Evolutionary conservation across 2,329 filamentous ascomycete species (phyloP), one percentile per base, ranked within the genome.

Genomic region (Fusarium redolens): DNA sequence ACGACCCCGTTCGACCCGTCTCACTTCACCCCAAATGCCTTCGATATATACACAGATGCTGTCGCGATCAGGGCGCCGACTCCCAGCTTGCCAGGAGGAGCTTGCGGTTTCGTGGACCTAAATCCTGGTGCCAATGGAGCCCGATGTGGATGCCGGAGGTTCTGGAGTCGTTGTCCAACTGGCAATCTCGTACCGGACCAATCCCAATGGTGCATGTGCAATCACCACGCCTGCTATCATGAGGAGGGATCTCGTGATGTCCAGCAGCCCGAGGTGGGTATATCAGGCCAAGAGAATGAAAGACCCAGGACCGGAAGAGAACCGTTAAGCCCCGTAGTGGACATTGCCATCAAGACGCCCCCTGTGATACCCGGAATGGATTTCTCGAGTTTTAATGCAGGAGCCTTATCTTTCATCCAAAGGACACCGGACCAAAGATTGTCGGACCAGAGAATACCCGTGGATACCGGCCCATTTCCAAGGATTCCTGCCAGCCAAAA

Each of bases 201-300:
- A 75, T 75, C 82, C 33, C 82, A 82, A 67, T 89, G 85, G 84
- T 91, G 89, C 81, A 90, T 90, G 88, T 91, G 89, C 76, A 87
- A 86, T 58, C 89, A 91, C 73, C 89, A 91, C 79, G 89, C 89
- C 59, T 91, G 89, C 78, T 91, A 85, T 69, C 89, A 91, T 69
- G 88, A 90, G 78, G 84, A 89, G 73, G 80, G 78, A 40, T 64
- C 73, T 54, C 70, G 69, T 57, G 73, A 77, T 68, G 69, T 30
- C 35, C 75, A 71, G 22, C 75, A 78, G 48, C 69, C 78, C 11
- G 72, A 76, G 11, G 68, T 73, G 43, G 69, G 78, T 59, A 73
- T 78, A 28, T 64, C 75, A 64, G 83, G 82, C 67, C 87, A 89
- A 80, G 87, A 89, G 76, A 89, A 89, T 71, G 86, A 89, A 73